Evolutionary conservation across 2,329 filamentous ascomycete species (phyloP), one percentile per base, ranked within the genome.

Genomic region (Verticillium dahliae): DNA sequence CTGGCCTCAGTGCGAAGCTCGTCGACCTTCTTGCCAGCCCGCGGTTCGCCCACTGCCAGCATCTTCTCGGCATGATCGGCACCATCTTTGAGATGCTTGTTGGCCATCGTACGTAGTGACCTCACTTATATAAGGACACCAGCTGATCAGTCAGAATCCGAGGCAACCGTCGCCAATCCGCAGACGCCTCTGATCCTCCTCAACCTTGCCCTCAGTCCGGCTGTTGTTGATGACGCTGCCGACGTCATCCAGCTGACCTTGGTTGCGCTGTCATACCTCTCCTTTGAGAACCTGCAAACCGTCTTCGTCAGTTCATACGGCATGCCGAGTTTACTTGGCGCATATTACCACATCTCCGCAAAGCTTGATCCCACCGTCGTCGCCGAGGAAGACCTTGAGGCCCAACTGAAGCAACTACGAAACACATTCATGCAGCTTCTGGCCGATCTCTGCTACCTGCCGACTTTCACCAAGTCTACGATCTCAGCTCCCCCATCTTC

Each of bases 1-100:
- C 79, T 3, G 73, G 74, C 4, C 73, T 88, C 27, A 85, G 79
- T 64, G 73, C 70, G 15, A 73, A 76, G 6, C 76, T 88, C 39
- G 72, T 85, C 41, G 69, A 74, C 11, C 74, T 86, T 15, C 72
- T 87, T 15, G 75, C 77, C 0, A 76, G 79, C 2, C 77, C 80
- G 0, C 74, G 74, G 6, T 69, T 82, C 22, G 69, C 72, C 18
- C 68, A 77, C 33, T 78, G 74, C 58, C 72, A 73, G 54, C 70
- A 76, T 2, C 77, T 82, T 35, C 70, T 87, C 37, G 75, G 75
- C 54, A 80, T 86, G 63, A 78, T 84, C 61, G 84, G 81, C 76
- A 86, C 83, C 69, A 77, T 86, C 22, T 71, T 88, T 3, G 78
- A 78, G 22, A 74, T 88, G 15, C 75, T 88, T 4, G 75, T 80